Conservation (phyloP, 2,329 filamentous ascomycete genomes). For the Penicillium verrucosum region DNA sequence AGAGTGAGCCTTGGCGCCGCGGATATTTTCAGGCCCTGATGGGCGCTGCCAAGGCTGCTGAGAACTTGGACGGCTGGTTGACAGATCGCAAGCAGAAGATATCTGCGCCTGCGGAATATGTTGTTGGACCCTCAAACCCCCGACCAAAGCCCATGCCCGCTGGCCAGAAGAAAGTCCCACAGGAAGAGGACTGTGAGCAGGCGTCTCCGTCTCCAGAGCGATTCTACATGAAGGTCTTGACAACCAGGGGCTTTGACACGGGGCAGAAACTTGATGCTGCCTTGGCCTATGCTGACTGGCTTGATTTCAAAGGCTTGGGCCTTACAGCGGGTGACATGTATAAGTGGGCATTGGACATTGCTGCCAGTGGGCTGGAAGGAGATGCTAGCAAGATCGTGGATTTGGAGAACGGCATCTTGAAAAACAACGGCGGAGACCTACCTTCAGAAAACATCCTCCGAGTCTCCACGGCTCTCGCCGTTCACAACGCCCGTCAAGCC, state of each 20-base stretch:
- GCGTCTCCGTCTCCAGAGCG: constrained; percentile 69
- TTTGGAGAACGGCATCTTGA: constrained; percentile 61
- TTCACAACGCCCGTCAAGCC: constrained; percentile 69
- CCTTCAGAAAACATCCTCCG: constrained; percentile 72
- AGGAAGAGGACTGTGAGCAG: constrained; percentile 70
- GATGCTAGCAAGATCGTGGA: constrained; percentile 55
- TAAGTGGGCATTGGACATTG: constrained; percentile 71
- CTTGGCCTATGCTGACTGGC: constrained; percentile 77
- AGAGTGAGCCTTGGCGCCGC: constrained; percentile 78
- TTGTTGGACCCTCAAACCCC: constrained; percentile 81
- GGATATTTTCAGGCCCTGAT: constrained; percentile 84
- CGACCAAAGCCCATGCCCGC: constrained; percentile 69
- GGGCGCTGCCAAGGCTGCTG: constrained; percentile 69
- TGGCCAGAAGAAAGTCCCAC: constrained; percentile 59
- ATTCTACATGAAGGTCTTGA: constrained; percentile 79
- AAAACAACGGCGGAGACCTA: constrained; percentile 50
- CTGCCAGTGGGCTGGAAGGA: constrained; percentile 53
- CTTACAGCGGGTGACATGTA: constrained; percentile 70
- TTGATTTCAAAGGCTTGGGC: constrained; percentile 69
- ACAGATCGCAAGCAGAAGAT: constrained; percentile 64
- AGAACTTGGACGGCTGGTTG: constrained; percentile 78
- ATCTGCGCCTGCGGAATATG: constrained; percentile 68
- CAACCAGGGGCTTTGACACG: constrained; percentile 73
- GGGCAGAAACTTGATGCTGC: constrained; percentile 78
- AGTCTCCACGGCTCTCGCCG: constrained; percentile 72